Evolutionary conservation across 306 rosid genomes (phyloP).

Genomic region (Vigna reflexopilosa): DNA sequence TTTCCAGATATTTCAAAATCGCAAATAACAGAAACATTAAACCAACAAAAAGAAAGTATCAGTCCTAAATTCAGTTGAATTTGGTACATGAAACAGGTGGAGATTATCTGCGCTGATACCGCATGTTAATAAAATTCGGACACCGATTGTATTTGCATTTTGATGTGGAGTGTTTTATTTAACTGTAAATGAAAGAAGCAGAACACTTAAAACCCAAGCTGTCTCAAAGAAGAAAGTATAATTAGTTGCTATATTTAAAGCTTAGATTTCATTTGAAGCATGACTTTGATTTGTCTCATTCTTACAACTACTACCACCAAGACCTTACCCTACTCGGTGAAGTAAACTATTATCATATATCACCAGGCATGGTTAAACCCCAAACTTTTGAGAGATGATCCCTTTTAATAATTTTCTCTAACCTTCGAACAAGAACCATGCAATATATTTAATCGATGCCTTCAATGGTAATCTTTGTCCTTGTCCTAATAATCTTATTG

Average conservation of each 20-base stretch:
- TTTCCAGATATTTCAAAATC: constrained; percentile 17
- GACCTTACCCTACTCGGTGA: not conserved
- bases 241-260: not conserved
- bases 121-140: not conserved
- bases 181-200: not conserved
- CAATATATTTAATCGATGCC: too few relatives aligned
- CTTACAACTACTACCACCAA: not conserved
- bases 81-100: too few relatives aligned
- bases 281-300: not conserved
- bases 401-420: not conserved
- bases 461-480: not conserved
- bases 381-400: not conserved
- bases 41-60: not conserved
- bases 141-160: not conserved
- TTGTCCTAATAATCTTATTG: not conserved
- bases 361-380: too few relatives aligned
- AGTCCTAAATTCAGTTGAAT: too few relatives aligned
- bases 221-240: too few relatives aligned
- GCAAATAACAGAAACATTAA: not conserved
- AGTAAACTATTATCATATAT: not conserved
- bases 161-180: not conserved
- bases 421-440: too few relatives aligned
- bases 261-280: not conserved
- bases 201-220: not conserved
- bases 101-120: too few relatives aligned